A percentile compares a stretch with the other conserved stretches of the same genome.
These are phyloP conservation scores for Psilocybe cubensis DNA, from an alignment of 768 basidiomycete genomes.

Conservation along the genomic window DNA sequence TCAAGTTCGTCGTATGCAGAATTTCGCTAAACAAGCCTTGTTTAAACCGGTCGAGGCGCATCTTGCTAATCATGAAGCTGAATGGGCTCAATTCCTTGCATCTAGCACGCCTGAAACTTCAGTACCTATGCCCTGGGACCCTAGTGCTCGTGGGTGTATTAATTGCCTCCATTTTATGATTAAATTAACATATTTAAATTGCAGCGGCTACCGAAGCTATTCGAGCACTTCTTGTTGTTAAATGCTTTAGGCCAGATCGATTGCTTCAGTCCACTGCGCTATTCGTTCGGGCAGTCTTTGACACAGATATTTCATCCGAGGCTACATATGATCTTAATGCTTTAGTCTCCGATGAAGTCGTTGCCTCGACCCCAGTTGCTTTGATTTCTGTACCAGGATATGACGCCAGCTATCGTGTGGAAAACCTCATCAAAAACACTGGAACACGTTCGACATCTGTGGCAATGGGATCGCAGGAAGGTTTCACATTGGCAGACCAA, in stretches of 20 bases:
- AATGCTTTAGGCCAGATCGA: conserved; percentile 92
- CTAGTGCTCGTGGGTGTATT: conserved; percentile 69
- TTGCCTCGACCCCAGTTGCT: conserved; percentile 82
- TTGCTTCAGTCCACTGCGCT: conserved; percentile 80
- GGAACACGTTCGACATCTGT: conserved; percentile 83
- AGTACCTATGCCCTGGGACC: conserved; percentile 82
- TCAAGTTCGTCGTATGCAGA: conserved; percentile 69
- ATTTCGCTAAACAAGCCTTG: conserved; percentile 69
- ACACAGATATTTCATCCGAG: conserved; percentile 74
- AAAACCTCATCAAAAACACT: conserved; percentile 80
- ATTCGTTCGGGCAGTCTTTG: conserved; percentile 80
- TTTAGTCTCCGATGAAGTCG: conserved; percentile 82
- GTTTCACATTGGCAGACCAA: conserved; percentile 94
- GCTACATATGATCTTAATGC: conserved; percentile 74
- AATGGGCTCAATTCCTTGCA: conserved; percentile 76
- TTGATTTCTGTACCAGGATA: conserved; percentile 94
- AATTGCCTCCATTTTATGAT: conserved; percentile 14
- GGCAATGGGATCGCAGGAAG: conserved; percentile 98
- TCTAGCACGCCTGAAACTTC: conserved; percentile 65
- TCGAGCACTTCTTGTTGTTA: conserved; percentile 77
- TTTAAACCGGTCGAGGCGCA: conserved; percentile 79
- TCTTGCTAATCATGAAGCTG: conserved; percentile 59
- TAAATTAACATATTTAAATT: conserved; percentile 4
- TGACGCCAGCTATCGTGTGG: conserved; percentile 97
- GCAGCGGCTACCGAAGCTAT: conserved; percentile 75